phyloP scores from a whole-genome alignment of 257 asterid species.

The Solanum chiquidenum region DNA sequence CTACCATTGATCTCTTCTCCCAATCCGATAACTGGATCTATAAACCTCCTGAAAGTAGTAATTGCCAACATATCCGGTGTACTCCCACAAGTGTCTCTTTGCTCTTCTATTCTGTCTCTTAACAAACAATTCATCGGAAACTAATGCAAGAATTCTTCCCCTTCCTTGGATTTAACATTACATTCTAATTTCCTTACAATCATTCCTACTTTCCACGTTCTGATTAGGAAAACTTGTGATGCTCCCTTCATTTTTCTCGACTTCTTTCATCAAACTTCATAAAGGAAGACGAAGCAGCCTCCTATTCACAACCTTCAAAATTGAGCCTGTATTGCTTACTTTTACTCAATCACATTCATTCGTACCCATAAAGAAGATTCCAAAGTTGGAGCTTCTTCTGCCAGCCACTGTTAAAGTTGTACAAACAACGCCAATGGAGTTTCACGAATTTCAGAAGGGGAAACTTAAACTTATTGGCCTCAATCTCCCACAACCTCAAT shows the following conservation, averaged over 20 bases:
- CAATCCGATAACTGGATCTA: too few relatives aligned
- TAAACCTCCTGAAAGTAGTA: too few relatives aligned
- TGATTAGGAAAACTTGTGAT: too few relatives aligned
- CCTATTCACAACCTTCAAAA: background rate
- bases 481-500: background rate
- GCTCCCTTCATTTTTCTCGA: too few relatives aligned
- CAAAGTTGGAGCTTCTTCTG: too few relatives aligned
- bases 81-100: background rate
- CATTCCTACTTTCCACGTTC: too few relatives aligned
- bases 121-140: background rate
- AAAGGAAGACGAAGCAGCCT: too few relatives aligned
- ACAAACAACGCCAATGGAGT: background rate
- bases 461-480: background rate
- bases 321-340: background rate
- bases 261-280: too few relatives aligned
- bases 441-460: background rate
- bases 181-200: too few relatives aligned
- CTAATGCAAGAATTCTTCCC: background rate
- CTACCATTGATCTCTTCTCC: too few relatives aligned
- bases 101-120: background rate
- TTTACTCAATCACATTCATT: background rate
- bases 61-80: too few relatives aligned
- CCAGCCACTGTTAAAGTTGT: background rate
- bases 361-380: background rate
- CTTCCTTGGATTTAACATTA: too few relatives aligned